Base-by-base conservation (phyloP, 495 filamentous ascomycete genomes). In the Thermothielavioides terrestris region DNA sequence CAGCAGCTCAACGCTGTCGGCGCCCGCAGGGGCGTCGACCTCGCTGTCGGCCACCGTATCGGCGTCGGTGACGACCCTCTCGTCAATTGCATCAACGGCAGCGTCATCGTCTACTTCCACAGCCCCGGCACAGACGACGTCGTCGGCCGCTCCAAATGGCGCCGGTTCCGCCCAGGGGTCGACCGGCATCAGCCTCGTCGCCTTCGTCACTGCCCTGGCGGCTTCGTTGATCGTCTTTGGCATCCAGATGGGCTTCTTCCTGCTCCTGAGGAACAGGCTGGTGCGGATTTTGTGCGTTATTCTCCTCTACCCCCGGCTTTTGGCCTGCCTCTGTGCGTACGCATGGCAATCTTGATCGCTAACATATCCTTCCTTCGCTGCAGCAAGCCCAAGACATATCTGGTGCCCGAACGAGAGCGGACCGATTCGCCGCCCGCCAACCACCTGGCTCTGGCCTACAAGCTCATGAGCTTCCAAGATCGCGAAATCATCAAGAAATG, bases 401-500 rank as follows among this genome's bases (percentile, higher is more conserved):
- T 96, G 15, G 91, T 96, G 6, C 86, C 90, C 11, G 85, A 94
- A 67, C 81, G 83, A 67, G 88, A 91, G 68, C 80, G 86, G 53
- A 88, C 85, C 15, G 71, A 80, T 31, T 70, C 83, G 6, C 87
- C 88, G 10, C 84, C 85, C 5, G 65, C 75, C 42, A 88, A 80
- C 17, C 72, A 84, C n/a, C 82, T 81, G 57, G 74, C 71, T 50
- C 84, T 89, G 77, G 63, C 90, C 32, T 65, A 66, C 21, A 75
- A 82, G 22, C 76, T 95, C 28, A 86, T 92, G 67, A 80, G 76
- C 60, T 88, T 88, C 46, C 76, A 79, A 39, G 84, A 89, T 66
- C 75, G 85, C n/a, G 88, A 95, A 54, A 84, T 96, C 61, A 92
- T 96, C 52, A 83, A 87, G 32, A 95, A 95, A 67, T 95, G 88